Evolutionary conservation across 768 basidiomycete genomes (phyloP).

Genomic region (Psilocybe sp.): DNA sequence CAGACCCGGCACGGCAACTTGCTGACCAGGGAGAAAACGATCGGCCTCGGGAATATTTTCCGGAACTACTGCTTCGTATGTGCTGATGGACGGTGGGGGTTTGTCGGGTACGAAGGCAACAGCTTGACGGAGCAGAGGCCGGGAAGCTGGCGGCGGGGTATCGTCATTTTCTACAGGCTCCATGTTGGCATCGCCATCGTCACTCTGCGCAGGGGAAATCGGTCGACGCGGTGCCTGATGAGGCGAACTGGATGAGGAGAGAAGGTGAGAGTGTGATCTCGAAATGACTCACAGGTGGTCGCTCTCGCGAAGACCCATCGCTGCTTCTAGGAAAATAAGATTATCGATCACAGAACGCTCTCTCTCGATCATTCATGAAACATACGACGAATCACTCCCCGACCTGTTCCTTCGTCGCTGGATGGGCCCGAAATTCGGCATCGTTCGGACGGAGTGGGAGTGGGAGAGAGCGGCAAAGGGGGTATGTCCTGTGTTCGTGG

Average conservation of each 20-base stretch:
- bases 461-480: not conserved
- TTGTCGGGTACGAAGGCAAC: constrained; percentile 42
- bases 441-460: not conserved
- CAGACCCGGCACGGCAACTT: constrained; percentile 14
- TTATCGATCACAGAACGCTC: no score
- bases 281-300: no score
- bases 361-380: no score
- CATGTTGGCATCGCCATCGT: constrained; percentile 43
- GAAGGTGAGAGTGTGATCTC: no score
- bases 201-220: constrained; percentile 51
- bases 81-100: constrained; percentile 32
- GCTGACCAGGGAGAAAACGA: constrained; percentile 57
- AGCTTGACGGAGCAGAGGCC: constrained; percentile 58
- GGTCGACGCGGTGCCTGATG: constrained; percentile 40
- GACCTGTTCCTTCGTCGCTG: no score
- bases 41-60: constrained; percentile 18
- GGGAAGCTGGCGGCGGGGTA: constrained; percentile 43
- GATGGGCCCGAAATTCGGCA: no score
- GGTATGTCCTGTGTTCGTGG: no score
- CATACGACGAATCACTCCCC: no score
- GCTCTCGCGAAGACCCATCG: no score
- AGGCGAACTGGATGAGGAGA: not conserved
- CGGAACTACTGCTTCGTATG: constrained; percentile 37
- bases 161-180: constrained; percentile 40
- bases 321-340: no score